Base-by-base conservation (phyloP, 2,329 filamentous ascomycete genomes). In the Ascochyta rabiei region DNA sequence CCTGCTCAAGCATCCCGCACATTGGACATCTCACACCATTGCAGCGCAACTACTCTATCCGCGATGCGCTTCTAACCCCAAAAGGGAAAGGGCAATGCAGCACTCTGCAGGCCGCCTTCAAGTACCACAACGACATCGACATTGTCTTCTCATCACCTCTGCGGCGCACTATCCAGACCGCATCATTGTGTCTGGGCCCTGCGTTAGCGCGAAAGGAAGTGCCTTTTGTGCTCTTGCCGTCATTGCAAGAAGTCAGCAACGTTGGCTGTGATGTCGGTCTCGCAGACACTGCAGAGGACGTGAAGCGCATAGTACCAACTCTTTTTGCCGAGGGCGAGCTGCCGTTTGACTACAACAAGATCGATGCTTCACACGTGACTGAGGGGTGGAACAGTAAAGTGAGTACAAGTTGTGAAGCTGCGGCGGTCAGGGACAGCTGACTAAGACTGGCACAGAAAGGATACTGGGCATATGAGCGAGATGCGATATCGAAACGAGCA, bases 111-210 rank as follows among this genome's bases (percentile, higher is more conserved):
- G 79, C 26, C 58, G 64, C 76, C 0, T 96, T 96, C 71, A 84
- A 89, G 9, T 75, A 84, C 74, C 87, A 69, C 45, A 47, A 62
- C 23, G 56, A 60, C 2, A 78, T 95, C 67, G 87, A 88, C 4
- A 82, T 89, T 63, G 82, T 96, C 12, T 82, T 92, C 19, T 86
- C 91, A 34, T 95, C 90, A 1, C 91, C 92, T 6, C 82, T 96
- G 62, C 87, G 88, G 45, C 86, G 92, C 58, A 96, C 92, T 2
- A 81, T 96, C 40, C 86, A 90, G 75, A 96, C 92, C 2, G 87
- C 89, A 30, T 80, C 91, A 26, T 77, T 86, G 48, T 83, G 85
- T 40, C 96, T 96, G 73, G 82, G 81, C 16, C 79, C 84, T 0
- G 80, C 67, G 9, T 57, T 75, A 6, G 57, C 62, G 0, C 61